Evolutionary conservation across 192 early-diverging fungal genomes (phyloP).

Genomic region (Gigaspora rosea): DNA sequence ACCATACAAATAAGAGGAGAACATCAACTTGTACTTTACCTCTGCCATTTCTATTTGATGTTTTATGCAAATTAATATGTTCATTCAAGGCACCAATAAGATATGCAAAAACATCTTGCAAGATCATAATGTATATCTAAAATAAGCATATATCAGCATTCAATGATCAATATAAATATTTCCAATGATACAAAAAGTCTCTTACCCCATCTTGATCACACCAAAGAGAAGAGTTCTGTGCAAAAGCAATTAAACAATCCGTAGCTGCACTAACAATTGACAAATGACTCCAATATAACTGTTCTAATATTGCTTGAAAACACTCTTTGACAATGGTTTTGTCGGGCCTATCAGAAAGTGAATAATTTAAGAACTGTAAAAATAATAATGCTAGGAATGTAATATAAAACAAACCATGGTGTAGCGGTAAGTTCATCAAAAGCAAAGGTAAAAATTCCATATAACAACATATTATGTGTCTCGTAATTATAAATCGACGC

Average conservation of each 20-base stretch:
- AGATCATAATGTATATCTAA: slow-evolving; percentile 41
- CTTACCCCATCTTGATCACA: slow-evolving; percentile 59
- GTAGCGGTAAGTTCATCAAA: slow-evolving; percentile 42
- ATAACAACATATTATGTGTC: slow-evolving; percentile 46
- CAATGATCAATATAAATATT: background rate
- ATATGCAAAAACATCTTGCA: slow-evolving; percentile 64
- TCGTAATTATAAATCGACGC: slow-evolving; percentile 32
- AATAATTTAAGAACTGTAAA: background rate
- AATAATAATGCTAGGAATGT: background rate
- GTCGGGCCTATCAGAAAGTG: slow-evolving; percentile 3
- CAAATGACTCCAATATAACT: slow-evolving; percentile 62
- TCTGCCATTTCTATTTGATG: slow-evolving; percentile 41
- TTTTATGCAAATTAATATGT: slow-evolving; percentile 60
- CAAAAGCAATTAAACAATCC: slow-evolving; percentile 65
- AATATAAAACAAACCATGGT: slow-evolving; percentile 25
- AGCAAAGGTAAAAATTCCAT: slow-evolving; percentile 35
- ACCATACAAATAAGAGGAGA: slow-evolving; percentile 6
- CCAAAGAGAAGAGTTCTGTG: slow-evolving; percentile 55
- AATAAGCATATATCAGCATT: background rate
- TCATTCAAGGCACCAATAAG: slow-evolving; percentile 69
- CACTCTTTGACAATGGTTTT: slow-evolving; percentile 57
- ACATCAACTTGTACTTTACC: background rate
- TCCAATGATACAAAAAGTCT: background rate
- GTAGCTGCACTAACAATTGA: slow-evolving; percentile 62
- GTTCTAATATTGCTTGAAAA: slow-evolving; percentile 64